Conservation (phyloP, 1,284 basidiomycete species). For the Ceratobasidium sp. region DNA sequence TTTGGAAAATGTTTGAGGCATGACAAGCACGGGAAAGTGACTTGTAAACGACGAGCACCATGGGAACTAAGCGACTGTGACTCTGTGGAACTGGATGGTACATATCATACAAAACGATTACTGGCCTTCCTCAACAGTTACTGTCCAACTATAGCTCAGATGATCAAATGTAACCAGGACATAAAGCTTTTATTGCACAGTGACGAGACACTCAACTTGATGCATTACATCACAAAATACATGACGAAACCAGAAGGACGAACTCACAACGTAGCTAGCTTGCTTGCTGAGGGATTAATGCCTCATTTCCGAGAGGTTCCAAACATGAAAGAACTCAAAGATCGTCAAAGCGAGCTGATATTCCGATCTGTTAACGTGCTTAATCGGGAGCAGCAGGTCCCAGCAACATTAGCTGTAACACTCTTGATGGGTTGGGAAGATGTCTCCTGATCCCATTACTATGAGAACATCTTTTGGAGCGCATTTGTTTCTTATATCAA, state of each 20-base stretch:
- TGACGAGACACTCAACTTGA: slow-evolving; percentile 16
- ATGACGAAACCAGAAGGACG: slow-evolving; percentile 49
- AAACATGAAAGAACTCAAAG: not conserved
- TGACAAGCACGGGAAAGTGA: slow-evolving; percentile 46
- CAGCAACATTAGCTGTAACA: slow-evolving; percentile 33
- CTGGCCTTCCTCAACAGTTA: slow-evolving; percentile 53
- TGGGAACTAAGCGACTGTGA: slow-evolving; percentile 50
- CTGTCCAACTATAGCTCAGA: slow-evolving; percentile 51
- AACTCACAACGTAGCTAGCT: slow-evolving; percentile 50
- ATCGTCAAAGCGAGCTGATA: slow-evolving; percentile 16
- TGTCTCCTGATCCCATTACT: not conserved
- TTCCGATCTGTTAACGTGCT: slow-evolving; percentile 44
- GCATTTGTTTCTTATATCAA: not conserved
- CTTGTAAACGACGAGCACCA: slow-evolving; percentile 57
- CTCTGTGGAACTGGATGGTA: slow-evolving; percentile 47
- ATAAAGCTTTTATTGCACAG: slow-evolving; percentile 51
- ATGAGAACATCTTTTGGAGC: not conserved
- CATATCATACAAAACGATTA: slow-evolving; percentile 36
- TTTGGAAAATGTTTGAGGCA: slow-evolving; percentile 49
- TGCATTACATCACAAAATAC: slow-evolving; percentile 50
- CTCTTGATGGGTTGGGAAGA: slow-evolving; percentile 33
- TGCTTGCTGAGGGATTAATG: slow-evolving; percentile 18
- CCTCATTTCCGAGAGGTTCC: not conserved
- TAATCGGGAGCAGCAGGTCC: slow-evolving; percentile 38
- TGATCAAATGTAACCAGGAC: slow-evolving; percentile 55